phyloP scores from a whole-genome alignment of 2,329 filamentous ascomycete genomes.

The Colletotrichum siamense region DNA sequence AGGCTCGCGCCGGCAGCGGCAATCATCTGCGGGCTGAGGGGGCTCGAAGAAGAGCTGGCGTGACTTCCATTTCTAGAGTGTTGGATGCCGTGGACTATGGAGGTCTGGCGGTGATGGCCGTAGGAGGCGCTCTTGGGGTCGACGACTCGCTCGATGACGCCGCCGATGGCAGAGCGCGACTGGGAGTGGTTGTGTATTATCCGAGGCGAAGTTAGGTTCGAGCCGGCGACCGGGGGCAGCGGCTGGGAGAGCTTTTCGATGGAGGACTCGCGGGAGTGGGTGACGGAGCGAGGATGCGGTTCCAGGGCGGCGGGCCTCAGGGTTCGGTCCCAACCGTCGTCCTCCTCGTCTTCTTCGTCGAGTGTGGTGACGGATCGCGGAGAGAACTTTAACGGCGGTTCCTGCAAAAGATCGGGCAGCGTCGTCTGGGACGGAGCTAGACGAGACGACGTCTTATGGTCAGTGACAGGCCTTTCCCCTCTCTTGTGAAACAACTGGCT shows the following conservation, averaged over 20 bases:
- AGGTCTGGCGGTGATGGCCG: conserved; percentile 94
- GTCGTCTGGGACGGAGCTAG: conserved; percentile 65
- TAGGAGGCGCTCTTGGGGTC: conserved; percentile 65
- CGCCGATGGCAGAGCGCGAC: conserved; percentile 45
- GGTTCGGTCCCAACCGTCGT: conserved; percentile 56
- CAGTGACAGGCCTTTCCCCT: conserved; percentile 26
- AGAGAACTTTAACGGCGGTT: conserved; percentile 57
- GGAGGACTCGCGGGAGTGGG: conserved; percentile 65
- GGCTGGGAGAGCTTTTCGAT: conserved; percentile 55
- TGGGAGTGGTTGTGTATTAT: conserved; percentile 40
- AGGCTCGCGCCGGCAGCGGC: conserved; percentile 67
- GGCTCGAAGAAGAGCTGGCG: conserved; percentile 79
- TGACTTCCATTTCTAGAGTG: conserved; percentile 91
- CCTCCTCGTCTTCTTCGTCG: conserved; percentile 57
- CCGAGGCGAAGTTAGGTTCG: conserved; percentile 39
- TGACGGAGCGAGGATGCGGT: conserved; percentile 40
- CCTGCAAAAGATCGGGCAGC: conserved; percentile 60
- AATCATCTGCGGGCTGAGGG: conserved; percentile 87
- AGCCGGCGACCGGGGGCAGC: conserved; percentile 19
- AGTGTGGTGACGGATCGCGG: conserved; percentile 55
- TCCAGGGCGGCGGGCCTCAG: conserved; percentile 53
- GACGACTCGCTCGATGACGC: conserved; percentile 55
- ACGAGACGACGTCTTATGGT: conserved; percentile 24
- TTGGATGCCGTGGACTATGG: conserved; percentile 95
- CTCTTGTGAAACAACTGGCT: conserved; percentile 34